These are phyloP conservation scores for Debaryomycetaceae sp. DNA, from an alignment of 1,139 yeast species.

Conservation along the genomic window DNA sequence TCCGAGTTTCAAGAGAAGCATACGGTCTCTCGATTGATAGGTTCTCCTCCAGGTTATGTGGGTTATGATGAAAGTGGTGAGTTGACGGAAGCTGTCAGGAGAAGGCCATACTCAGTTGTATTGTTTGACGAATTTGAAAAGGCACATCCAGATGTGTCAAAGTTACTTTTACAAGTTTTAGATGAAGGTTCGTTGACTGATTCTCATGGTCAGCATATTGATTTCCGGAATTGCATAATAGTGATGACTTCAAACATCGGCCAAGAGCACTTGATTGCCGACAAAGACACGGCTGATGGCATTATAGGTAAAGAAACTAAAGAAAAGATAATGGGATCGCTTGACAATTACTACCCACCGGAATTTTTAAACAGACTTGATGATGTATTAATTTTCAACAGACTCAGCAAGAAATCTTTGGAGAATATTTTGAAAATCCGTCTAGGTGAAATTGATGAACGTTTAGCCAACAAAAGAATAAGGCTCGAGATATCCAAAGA, in stretches of 20 bases:
- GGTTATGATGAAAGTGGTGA: conserved; percentile 97
- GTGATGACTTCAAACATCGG: conserved; percentile 98
- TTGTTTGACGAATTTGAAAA: conserved; percentile 95
- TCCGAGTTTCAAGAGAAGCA: conserved; percentile 96
- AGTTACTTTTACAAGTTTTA: conserved; percentile 81
- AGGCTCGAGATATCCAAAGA: conserved; percentile 51
- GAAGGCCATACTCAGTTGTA: conserved; percentile 91
- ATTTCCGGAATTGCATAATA: conserved; percentile 88
- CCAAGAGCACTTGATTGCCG: conserved; percentile 77
- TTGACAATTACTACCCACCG: conserved; percentile 80
- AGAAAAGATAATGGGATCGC: conserved; percentile 56
- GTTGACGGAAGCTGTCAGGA: conserved; percentile 89
- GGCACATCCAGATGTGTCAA: conserved; percentile 92
- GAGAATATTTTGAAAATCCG: conserved; percentile 81
- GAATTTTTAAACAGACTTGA: conserved; percentile 93
- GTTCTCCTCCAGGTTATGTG: conserved; percentile 98
- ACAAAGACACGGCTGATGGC: conserved; percentile 42
- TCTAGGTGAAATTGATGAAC: conserved; percentile 70
- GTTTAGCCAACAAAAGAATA: conserved; percentile 79
- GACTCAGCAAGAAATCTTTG: conserved; percentile 72
- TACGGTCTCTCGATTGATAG: conserved; percentile 82
- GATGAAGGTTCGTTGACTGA: conserved; percentile 96
- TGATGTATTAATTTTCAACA: conserved; percentile 84
- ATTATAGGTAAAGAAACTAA: conserved; percentile 51
- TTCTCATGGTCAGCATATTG: conserved; percentile 90